phyloP scores from a whole-genome alignment of 257 asterid genomes.

The Coffea eugenioides region DNA sequence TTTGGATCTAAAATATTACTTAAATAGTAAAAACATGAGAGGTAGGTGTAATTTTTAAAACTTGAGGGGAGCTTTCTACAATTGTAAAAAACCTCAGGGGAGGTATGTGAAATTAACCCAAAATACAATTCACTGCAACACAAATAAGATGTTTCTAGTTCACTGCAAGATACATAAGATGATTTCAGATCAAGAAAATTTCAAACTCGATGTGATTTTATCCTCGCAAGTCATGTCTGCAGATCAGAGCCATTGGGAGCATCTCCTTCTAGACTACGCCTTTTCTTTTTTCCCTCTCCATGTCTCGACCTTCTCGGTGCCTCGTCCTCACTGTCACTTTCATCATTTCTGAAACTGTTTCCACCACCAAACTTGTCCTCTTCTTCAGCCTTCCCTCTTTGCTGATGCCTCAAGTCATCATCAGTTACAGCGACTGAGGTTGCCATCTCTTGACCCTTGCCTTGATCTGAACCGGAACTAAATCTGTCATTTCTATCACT shows the following conservation, averaged over 20 bases:
- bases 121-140: not conserved
- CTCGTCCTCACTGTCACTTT: conserved; percentile 84
- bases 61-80: no score
- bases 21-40: no score
- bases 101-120: no score
- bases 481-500: conserved; percentile 41
- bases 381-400: conserved; percentile 40
- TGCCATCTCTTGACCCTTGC: conserved; percentile 53
- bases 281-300: conserved; percentile 82
- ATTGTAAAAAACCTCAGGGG: no score
- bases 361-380: conserved; percentile 49
- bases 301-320: conserved; percentile 91
- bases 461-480: conserved; percentile 46
- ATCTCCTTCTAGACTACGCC: conserved; percentile 50
- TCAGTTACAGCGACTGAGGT: conserved; percentile 36
- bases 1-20: no score
- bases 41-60: no score
- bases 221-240: conserved; percentile 17
- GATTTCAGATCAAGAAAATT: not conserved
- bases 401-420: conserved; percentile 39
- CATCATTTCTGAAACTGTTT: conserved; percentile 51
- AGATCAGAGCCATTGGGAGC: conserved; percentile 32
- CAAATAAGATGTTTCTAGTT: no score
- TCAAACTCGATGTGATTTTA: not conserved
- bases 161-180: not conserved